These are phyloP conservation scores for Starmerella kuoi DNA, from an alignment of 805 yeast genomes.

Conservation along the genomic window DNA sequence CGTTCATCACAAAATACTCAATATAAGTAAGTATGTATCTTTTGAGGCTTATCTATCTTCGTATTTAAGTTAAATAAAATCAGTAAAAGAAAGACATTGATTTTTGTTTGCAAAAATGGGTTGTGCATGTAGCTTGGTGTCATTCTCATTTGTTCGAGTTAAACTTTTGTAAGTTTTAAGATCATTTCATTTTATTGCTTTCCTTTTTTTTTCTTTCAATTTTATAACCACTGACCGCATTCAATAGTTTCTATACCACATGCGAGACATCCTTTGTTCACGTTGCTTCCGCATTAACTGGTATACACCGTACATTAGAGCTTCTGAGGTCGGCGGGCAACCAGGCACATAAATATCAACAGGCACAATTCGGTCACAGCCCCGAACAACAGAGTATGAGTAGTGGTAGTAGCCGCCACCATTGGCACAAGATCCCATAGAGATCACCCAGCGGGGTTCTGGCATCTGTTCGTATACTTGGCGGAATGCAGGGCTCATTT, in stretches of 20 bases:
- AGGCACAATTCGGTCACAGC: slow-evolving; percentile 79
- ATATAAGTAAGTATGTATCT: too few relatives aligned
- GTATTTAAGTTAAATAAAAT: too few relatives aligned
- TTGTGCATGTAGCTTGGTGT: too few relatives aligned
- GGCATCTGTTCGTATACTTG: slow-evolving; percentile 93
- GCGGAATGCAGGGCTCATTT: slow-evolving; percentile 88
- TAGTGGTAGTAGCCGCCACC: slow-evolving; percentile 91
- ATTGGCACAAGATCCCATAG: slow-evolving; percentile 90
- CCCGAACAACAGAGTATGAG: slow-evolving; percentile 78
- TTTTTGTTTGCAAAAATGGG: too few relatives aligned
- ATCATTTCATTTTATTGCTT: too few relatives aligned
- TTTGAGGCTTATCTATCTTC: too few relatives aligned
- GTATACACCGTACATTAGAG: slow-evolving; percentile 80
- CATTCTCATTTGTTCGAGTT: too few relatives aligned
- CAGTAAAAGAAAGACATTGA: too few relatives aligned
- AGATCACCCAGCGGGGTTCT: slow-evolving; percentile 86
- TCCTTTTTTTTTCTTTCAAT: too few relatives aligned
- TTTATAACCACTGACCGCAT: too few relatives aligned
- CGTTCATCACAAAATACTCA: too few relatives aligned
- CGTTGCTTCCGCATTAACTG: slow-evolving; percentile 85
- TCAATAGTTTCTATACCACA: slow-evolving; percentile 64
- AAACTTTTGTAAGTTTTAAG: too few relatives aligned
- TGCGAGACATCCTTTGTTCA: slow-evolving; percentile 63
- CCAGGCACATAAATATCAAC: slow-evolving; percentile 89
- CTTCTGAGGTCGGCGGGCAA: slow-evolving; percentile 86